A percentile compares a stretch with the other conserved stretches of the same genome.
These are phyloP conservation scores for Populus davidiana DNA, from an alignment of 345 rosid species.

Conservation along the genomic window DNA sequence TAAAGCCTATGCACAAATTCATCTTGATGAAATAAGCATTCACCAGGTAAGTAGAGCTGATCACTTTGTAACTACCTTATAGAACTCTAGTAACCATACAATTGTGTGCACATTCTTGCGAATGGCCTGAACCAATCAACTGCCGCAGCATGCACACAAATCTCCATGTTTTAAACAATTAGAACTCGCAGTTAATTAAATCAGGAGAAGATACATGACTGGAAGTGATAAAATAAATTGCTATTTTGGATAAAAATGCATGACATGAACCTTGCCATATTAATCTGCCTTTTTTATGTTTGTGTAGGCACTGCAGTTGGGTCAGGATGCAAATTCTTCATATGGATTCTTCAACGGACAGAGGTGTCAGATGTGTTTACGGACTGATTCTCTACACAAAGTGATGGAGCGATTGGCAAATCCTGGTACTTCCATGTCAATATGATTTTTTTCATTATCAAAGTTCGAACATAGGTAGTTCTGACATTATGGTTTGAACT, in stretches of 20 bases:
- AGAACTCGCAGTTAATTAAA: neutral
- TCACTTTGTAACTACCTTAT: neutral
- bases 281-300: neutral
- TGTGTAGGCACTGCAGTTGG: constrained; percentile 67
- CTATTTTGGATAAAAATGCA: neutral
- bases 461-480: neutral
- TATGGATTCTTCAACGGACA: constrained; percentile 48
- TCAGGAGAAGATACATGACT: neutral
- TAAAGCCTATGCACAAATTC: constrained; percentile 88
- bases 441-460: neutral
- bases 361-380: constrained; percentile 88
- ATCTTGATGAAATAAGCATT: constrained; percentile 81
- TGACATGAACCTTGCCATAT: neutral
- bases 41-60: constrained; percentile 59
- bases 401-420: constrained; percentile 79
- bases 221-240: neutral
- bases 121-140: neutral
- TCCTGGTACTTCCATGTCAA: constrained; percentile 43
- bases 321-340: constrained; percentile 63
- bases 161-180: neutral
- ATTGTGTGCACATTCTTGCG: neutral
- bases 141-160: neutral
- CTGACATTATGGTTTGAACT: too few species aligned
- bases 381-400: constrained; percentile 67
- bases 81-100: neutral